Evolutionary conservation across 2,329 filamentous ascomycete species (phyloP), one percentile per base, ranked within the genome.

Genomic region (Hypocreales sp.): DNA sequence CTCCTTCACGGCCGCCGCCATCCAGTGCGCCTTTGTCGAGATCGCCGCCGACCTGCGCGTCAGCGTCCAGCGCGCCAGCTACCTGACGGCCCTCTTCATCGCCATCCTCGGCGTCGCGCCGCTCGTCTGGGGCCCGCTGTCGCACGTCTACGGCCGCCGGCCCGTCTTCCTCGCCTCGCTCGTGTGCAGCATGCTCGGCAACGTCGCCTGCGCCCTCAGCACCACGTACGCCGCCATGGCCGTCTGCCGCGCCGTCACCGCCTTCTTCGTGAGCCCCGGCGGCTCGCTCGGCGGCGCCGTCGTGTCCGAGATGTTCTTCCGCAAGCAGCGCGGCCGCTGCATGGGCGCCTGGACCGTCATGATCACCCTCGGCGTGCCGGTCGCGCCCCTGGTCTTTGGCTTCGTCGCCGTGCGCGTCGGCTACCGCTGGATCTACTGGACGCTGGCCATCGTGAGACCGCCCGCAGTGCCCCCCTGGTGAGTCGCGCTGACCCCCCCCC

Each of bases 401-500:
- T 55, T 53, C 16, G 65, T 71, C 1, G 55, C 60, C 1, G 48
- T 62, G 30, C 54, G 61, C 8, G 58, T 62, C 10, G 59, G 61
- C 1, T 72, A 65, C 30, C 53, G 61, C 11, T 72, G 67, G 67
- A 68, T 71, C 15, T 72, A 65, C 42, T 72, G 60, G 56, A 56
- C 62, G 14, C 46, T 71, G 14, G 63, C 64, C 2, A 71, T 72
- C 22, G 57, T 65, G 8, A 31, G 38, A 19, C 10, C 7, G 13
- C n/a, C 7, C 11, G n/a, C n/a, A n/a, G n/a, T 16, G 15, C 8
- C 7, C 14, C 17, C 4, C 9, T 15, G 5, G 1, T 13, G 8
- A 12, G n/a, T 15, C n/a, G 11, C 13, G 7, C 11, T n/a, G 7
- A 20, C 10, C 18, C 18, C 18, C 18, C 18, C 18, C 18, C n/a